Evolutionary conservation across 371 early-diverging fungal genomes (phyloP), one percentile per base, ranked within the genome.

Genomic region (Blakeslea trispora): DNA sequence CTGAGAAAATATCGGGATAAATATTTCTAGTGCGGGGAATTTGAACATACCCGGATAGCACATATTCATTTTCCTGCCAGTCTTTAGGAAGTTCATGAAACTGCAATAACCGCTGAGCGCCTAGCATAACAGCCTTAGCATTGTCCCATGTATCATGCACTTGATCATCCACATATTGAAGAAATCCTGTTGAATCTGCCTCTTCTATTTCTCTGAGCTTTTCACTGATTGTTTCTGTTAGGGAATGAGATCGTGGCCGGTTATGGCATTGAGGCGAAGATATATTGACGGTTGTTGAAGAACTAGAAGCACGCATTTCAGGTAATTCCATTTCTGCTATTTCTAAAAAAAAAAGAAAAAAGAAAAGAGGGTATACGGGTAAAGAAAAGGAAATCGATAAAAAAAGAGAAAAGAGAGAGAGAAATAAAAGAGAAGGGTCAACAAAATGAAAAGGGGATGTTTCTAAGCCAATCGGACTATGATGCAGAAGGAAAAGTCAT

Each of bases 41-140:
- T 17, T 35, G 15, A 42, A 18, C 59, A 41, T 66, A 75, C 65
- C 83, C 83, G 15, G 78, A 72, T 45, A 77, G 57, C 41, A 85
- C 72, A 59, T 81, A 81, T 64, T 78, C 72, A 64, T 85, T 85
- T 59, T 85, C 83, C 57, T 83, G 83, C 81, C 85, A 82, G 56
- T 79, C 77, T 57, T 67, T 68, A 10, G 85, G 85, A 18, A 85
- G 43, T 47, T 85, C 85, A 44, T 85, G 79, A 42, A 81, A 82
- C 6, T 65, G 65, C 37, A 85, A 54, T 55, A 85, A 53, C 13
- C 85, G 64, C 51, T 81, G 75, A 32, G 82, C 82, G 7, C 85
- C 85, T 5, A 74, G 62, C 42, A 79, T 56, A 0, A 71, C 80
- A 1, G 85, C 85, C 40, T 77, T 74, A 45, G 74, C 75, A 15